Evolutionary conservation across 2,329 filamentous ascomycete genomes (phyloP).

Genomic region (Apiospora aurea): DNA sequence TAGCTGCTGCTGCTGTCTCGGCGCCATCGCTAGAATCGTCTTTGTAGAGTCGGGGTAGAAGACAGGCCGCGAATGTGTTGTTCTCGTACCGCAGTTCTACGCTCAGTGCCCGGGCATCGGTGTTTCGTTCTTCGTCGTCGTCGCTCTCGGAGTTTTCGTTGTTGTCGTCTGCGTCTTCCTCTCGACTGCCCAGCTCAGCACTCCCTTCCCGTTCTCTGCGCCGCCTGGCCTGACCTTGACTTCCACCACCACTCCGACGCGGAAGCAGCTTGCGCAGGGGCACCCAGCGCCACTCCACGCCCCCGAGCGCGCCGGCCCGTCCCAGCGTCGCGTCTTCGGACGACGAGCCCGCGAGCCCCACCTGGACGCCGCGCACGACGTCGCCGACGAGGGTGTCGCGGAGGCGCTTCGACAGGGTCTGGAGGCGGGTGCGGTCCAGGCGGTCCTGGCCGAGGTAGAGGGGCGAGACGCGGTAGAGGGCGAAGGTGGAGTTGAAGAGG

Average conservation of each 20-base stretch:
- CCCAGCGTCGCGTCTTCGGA: conserved; percentile 48
- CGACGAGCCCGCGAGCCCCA: conserved; percentile 50
- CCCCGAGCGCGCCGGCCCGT: conserved; percentile 52
- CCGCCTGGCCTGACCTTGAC: conserved; percentile 1
- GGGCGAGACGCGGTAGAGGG: conserved; percentile 62
- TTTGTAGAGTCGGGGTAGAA: conserved; percentile 49
- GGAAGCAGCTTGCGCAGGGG: conserved; percentile 36
- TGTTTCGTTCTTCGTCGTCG: background rate
- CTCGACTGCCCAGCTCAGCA: conserved; percentile 28
- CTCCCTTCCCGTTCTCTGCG: conserved; percentile 27
- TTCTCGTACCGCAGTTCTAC: conserved; percentile 62
- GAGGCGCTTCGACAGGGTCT: conserved; percentile 54
- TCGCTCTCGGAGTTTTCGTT: conserved; percentile 10
- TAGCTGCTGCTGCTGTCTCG: background rate
- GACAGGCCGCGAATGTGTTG: conserved; percentile 56
- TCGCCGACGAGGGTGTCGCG: conserved; percentile 64
- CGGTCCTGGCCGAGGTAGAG: conserved; percentile 54
- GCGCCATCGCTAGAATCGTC: background rate
- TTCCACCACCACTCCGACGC: conserved; percentile 28
- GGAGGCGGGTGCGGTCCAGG: conserved; percentile 49
- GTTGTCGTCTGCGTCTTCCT: conserved; percentile 24
- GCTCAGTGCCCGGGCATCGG: conserved; percentile 42
- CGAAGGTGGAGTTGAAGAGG: conserved; percentile 66
- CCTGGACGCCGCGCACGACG: conserved; percentile 65
- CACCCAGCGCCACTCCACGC: conserved; percentile 58